Percentiles rank a stretch among this genome's conserved stretches.
These are phyloP conservation scores for Hanseniaspora thailandica DNA, from an alignment of 805 yeast genomes.

Conservation along the genomic window DNA sequence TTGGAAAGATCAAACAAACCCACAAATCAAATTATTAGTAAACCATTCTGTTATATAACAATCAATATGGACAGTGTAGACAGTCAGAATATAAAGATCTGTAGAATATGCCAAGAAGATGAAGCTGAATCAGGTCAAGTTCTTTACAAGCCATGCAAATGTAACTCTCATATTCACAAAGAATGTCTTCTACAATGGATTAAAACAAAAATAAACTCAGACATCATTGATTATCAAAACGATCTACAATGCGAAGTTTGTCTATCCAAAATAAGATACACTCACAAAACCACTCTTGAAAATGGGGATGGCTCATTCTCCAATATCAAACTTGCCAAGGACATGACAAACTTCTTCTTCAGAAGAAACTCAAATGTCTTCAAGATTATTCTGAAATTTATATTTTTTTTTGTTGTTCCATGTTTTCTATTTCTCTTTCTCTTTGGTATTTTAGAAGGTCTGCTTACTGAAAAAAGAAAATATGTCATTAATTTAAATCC, in stretches of 20 bases:
- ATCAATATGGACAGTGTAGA: background rate
- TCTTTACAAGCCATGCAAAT: conserved; percentile 8
- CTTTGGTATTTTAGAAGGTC: background rate
- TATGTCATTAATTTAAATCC: background rate
- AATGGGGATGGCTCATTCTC: background rate
- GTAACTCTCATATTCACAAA: conserved; percentile 10
- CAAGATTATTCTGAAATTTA: background rate
- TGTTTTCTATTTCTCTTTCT: background rate
- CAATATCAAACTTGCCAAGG: background rate
- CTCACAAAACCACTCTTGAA: background rate
- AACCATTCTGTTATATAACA: background rate
- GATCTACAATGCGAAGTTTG: conserved; percentile 12
- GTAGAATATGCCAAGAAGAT: conserved; percentile 14
- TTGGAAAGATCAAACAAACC: too few species aligned
- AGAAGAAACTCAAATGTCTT: background rate
- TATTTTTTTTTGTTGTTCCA: background rate
- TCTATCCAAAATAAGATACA: conserved; percentile 1
- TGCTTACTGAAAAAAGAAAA: background rate
- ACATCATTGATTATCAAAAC: conserved; percentile 10
- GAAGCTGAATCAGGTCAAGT: background rate
- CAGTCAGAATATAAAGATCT: background rate
- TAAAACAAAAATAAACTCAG: conserved; percentile 4
- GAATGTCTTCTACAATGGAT: conserved; percentile 9
- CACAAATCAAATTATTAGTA: background rate
- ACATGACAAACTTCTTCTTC: background rate